Percentiles rank a stretch among this genome's conserved stretches.
Evolutionary conservation across 768 basidiomycete genomes (phyloP).

Genomic region (Xerocomellus chrysenteron): DNA sequence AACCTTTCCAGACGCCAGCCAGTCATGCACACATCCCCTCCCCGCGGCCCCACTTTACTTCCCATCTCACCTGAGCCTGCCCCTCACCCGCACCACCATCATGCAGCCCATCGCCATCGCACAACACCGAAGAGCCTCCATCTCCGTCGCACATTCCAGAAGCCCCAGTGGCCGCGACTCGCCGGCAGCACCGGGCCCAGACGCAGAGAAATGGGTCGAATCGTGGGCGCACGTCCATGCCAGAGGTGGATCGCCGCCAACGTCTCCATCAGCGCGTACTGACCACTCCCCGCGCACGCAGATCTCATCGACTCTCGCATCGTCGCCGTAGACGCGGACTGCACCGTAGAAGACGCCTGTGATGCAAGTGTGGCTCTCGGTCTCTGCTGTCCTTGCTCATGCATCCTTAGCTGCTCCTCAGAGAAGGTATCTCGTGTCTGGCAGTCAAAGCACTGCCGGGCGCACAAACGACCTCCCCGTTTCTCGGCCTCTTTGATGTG

Average conservation of each 20-base stretch:
- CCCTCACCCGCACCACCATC: background rate
- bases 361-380: conserved; percentile 47
- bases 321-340: conserved; percentile 65
- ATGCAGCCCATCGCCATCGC: conserved; percentile 18
- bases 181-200: conserved; percentile 22
- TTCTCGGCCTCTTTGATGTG: conserved; percentile 75
- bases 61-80: background rate
- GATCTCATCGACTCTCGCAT: conserved; percentile 72
- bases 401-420: conserved; percentile 52
- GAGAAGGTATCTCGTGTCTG: conserved; percentile 63
- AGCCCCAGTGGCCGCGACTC: conserved; percentile 18
- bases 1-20: conserved; percentile 1
- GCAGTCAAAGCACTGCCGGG: conserved; percentile 47
- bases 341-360: conserved; percentile 79
- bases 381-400: background rate
- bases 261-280: background rate
- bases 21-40: conserved; percentile 14
- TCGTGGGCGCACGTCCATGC: conserved; percentile 58
- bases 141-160: conserved; percentile 13
- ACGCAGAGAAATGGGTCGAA: conserved; percentile 53
- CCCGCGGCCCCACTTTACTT: conserved; percentile 8
- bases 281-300: conserved; percentile 23
- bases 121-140: conserved; percentile 20
- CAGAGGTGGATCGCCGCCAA: conserved; percentile 45
- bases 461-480: conserved; percentile 28